Evolutionary conservation across 1,284 basidiomycete genomes (phyloP).

Genomic region (Microbotryum intermedium): DNA sequence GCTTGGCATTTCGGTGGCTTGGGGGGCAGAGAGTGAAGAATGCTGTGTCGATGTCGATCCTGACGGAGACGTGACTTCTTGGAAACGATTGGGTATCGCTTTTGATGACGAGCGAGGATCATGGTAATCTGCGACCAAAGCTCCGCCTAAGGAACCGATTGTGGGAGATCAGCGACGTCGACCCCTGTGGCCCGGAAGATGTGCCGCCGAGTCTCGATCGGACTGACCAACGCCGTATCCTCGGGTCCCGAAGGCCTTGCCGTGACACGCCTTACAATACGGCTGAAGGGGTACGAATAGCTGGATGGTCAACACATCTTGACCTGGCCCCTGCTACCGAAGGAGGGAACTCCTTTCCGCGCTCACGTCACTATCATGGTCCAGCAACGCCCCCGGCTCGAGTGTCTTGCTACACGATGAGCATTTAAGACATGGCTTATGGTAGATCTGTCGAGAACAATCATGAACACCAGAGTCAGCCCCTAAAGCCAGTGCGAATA

Average conservation of each 20-base stretch:
- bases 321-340: background rate
- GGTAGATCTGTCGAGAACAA: constrained; percentile 38
- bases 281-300: constrained; percentile 5
- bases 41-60: background rate
- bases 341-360: background rate
- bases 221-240: constrained; percentile 20
- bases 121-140: constrained; percentile 1
- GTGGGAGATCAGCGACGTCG: background rate
- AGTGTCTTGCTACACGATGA: constrained; percentile 40
- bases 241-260: constrained; percentile 13
- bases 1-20: background rate
- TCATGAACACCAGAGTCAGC: no score
- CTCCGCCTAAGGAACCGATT: background rate
- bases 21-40: background rate
- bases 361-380: constrained; percentile 40
- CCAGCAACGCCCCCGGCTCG: constrained; percentile 39
- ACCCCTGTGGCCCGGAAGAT: background rate
- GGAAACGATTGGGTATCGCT: background rate
- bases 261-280: constrained; percentile 22
- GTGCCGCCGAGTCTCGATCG: background rate
- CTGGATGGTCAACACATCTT: no score
- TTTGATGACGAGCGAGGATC: constrained; percentile 13
- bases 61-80: background rate
- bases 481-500: background rate
- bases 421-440: constrained; percentile 44